Conservation (phyloP, 148 eudicot species). For the Heliamphora exappendiculata region DNA sequence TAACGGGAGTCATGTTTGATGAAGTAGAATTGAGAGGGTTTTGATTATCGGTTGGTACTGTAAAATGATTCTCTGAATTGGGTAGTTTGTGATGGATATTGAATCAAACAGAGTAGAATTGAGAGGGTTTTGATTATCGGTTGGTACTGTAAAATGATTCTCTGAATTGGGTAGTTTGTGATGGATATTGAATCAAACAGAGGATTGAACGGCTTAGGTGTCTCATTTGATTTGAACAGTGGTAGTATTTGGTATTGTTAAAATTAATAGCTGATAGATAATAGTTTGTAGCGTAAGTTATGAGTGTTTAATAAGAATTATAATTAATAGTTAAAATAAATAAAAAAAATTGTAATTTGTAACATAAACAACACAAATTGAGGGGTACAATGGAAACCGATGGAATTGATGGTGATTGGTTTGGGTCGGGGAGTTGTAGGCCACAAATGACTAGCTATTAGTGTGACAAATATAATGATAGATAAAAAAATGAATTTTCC, state of each 20-base stretch:
- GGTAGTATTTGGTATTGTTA: too few species aligned
- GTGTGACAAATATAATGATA: too few species aligned
- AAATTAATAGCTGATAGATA: too few species aligned
- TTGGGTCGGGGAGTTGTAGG: too few species aligned
- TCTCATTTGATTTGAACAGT: constrained; percentile 6
- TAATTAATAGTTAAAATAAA: too few species aligned
- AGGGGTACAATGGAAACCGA: background rate
- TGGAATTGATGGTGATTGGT: background rate
- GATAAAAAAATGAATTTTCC: too few species aligned
- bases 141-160: background rate
- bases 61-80: background rate
- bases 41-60: background rate
- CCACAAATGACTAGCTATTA: too few species aligned
- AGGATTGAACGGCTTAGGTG: background rate
- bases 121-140: background rate
- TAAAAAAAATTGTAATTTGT: too few species aligned
- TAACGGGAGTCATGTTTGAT: background rate
- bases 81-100: background rate
- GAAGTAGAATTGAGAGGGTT: background rate
- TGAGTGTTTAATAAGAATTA: too few species aligned
- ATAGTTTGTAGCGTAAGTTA: too few species aligned
- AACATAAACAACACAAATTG: background rate
- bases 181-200: background rate
- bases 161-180: background rate
- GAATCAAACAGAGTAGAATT: background rate